These are phyloP conservation scores for Symbiodinium pilosum DNA, from an alignment of 73 alveolate genomes.

Conservation along the genomic window DNA sequence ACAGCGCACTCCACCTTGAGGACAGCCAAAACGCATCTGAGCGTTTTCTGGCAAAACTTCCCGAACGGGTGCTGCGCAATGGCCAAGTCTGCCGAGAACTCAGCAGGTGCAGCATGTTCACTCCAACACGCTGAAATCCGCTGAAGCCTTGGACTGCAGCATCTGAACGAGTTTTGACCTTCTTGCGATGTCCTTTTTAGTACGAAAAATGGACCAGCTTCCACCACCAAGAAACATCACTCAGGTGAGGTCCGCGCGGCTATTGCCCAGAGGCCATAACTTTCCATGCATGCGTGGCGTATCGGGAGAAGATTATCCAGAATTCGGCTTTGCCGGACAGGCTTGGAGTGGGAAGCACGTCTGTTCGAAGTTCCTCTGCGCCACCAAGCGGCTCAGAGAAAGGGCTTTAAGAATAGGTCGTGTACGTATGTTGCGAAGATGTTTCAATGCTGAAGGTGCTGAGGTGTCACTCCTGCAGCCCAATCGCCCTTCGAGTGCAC, in stretches of 20 bases:
- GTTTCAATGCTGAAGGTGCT: neutral
- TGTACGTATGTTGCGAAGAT: too few species aligned
- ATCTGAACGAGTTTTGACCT: neutral
- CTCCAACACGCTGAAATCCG: too few species aligned
- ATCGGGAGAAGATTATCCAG: too few species aligned
- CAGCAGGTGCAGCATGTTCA: neutral
- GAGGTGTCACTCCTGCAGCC: conserved; percentile 35
- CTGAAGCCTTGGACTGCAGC: neutral
- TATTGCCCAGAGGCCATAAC: conserved; percentile 36
- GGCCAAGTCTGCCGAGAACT: conserved; percentile 50
- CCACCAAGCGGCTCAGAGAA: neutral
- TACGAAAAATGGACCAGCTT: too few species aligned
- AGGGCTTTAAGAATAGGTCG: neutral
- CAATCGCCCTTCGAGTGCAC: conserved; percentile 57
- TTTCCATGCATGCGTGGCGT: neutral
- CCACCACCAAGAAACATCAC: neutral
- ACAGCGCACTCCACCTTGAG: conserved; percentile 12
- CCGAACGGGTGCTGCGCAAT: conserved; percentile 78
- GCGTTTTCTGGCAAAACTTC: conserved; percentile 83
- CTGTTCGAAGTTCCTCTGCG: neutral
- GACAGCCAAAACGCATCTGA: conserved; percentile 64
- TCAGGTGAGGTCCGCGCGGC: conserved; percentile 77
- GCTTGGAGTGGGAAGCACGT: neutral
- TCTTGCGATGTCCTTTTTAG: too few species aligned
- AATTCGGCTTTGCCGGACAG: neutral